Conservation (phyloP, 805 yeast genomes). For the Zygosaccharomyces bisporus region DNA sequence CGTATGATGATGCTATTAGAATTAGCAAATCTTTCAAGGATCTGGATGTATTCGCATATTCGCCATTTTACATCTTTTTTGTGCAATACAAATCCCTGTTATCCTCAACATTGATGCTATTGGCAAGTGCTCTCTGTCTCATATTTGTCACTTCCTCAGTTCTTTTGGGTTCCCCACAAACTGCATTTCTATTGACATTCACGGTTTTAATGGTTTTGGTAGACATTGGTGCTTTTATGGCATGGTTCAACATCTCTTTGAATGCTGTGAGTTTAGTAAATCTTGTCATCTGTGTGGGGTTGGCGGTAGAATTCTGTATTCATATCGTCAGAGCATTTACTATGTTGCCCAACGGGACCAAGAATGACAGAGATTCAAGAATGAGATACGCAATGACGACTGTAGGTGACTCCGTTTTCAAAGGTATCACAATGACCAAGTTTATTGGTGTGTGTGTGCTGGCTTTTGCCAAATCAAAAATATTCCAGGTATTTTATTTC, state of each 20-base stretch:
- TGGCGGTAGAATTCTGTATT: constrained; percentile 89
- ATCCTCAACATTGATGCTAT: constrained; percentile 50
- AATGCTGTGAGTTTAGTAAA: constrained; percentile 91
- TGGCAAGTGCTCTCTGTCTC: constrained; percentile 49
- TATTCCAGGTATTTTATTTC: constrained; percentile 88
- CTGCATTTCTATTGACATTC: constrained; percentile 52
- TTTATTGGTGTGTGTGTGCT: constrained; percentile 81
- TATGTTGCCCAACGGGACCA: constrained; percentile 36
- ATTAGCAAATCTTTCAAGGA: constrained; percentile 57
- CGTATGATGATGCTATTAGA: constrained; percentile 67
- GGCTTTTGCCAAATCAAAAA: constrained; percentile 82
- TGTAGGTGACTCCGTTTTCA: constrained; percentile 87
- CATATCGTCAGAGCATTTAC: constrained; percentile 82
- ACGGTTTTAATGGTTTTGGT: constrained; percentile 63
- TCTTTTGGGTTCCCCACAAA: constrained; percentile 62
- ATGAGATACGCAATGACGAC: constrained; percentile 57
- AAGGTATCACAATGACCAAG: constrained; percentile 88
- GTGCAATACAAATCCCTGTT: constrained; percentile 78
- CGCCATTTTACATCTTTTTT: constrained; percentile 89
- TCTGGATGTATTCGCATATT: constrained; percentile 75
- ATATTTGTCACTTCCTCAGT: constrained; percentile 52
- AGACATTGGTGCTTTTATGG: constrained; percentile 79
- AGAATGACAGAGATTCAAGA: constrained; percentile 38
- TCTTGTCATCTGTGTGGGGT: constrained; percentile 84
- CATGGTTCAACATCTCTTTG: constrained; percentile 65